Conservation (phyloP, 2,329 filamentous ascomycete genomes). For the Penicillium occitanis region DNA sequence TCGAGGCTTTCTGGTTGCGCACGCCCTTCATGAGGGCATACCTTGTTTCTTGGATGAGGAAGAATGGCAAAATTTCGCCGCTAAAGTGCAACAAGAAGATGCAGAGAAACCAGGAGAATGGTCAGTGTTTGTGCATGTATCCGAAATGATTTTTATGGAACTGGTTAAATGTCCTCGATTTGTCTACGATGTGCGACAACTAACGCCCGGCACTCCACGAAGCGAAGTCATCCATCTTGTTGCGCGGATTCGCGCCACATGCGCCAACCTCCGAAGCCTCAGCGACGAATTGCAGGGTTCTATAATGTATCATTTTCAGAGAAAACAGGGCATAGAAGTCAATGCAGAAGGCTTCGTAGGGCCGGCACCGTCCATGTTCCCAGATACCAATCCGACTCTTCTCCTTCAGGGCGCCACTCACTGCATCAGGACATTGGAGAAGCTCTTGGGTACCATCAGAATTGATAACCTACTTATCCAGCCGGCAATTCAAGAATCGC, state of each 20-base stretch:
- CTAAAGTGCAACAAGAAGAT: slow-evolving; percentile 20
- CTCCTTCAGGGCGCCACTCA: slow-evolving; percentile 18
- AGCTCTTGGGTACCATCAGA: slow-evolving; percentile 11
- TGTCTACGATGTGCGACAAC: slow-evolving; percentile 22
- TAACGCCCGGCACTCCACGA: slow-evolving; percentile 12
- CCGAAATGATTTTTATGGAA: slow-evolving; percentile 32
- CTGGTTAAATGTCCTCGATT: slow-evolving; percentile 31
- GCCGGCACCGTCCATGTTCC: slow-evolving; percentile 18
- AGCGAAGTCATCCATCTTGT: slow-evolving; percentile 11
- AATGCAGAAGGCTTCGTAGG: slow-evolving; percentile 19
- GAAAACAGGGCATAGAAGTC: slow-evolving; percentile 19
- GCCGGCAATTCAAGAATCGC: not conserved
- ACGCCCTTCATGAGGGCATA: slow-evolving; percentile 34
- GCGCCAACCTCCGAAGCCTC: slow-evolving; percentile 13
- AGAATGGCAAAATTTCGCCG: slow-evolving; percentile 34
- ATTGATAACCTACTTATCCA: not conserved
- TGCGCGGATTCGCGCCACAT: slow-evolving; percentile 15
- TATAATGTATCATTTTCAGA: slow-evolving; percentile 22
- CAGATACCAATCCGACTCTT: slow-evolving; percentile 21
- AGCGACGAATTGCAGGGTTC: slow-evolving; percentile 15
- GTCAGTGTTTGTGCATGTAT: slow-evolving; percentile 33
- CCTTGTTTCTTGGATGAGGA: slow-evolving; percentile 38
- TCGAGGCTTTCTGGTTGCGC: slow-evolving; percentile 37
- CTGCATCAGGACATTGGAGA: slow-evolving; percentile 18
- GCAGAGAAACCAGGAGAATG: slow-evolving; percentile 25